Conservation (phyloP, 2,329 filamentous ascomycete species). For the Teratosphaeria gauchensis region DNA sequence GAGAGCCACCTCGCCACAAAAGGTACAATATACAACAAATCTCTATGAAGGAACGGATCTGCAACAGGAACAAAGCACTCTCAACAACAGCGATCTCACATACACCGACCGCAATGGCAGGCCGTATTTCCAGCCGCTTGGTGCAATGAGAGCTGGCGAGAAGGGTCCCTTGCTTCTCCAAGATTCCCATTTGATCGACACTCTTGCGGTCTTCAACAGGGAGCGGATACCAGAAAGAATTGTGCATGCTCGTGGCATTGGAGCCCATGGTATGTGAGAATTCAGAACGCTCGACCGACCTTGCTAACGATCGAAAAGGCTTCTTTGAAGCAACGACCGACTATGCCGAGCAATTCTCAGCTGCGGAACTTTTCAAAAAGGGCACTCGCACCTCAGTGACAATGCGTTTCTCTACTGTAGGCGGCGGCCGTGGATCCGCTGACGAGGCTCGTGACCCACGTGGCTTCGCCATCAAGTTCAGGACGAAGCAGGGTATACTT, state of each 20-base stretch:
- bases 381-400: slow-evolving; percentile 58
- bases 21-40: slow-evolving; percentile 13
- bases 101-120: slow-evolving; percentile 22
- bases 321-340: slow-evolving; percentile 47
- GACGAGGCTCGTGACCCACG: slow-evolving; percentile 42
- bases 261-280: slow-evolving; percentile 31
- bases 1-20: background rate
- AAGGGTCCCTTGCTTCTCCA: slow-evolving; percentile 52
- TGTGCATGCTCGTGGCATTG: slow-evolving; percentile 55
- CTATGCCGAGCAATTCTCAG: slow-evolving; percentile 15
- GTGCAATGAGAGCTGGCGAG: slow-evolving; percentile 38
- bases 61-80: slow-evolving; percentile 14
- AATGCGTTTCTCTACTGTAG: slow-evolving; percentile 68
- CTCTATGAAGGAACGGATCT: slow-evolving; percentile 19
- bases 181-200: slow-evolving; percentile 54
- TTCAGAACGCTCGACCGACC: background rate
- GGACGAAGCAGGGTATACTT: slow-evolving; percentile 43
- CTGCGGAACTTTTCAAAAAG: slow-evolving; percentile 56
- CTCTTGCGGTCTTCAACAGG: slow-evolving; percentile 59
- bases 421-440: slow-evolving; percentile 40
- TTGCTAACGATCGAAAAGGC: background rate
- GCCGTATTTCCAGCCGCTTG: slow-evolving; percentile 20
- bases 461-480: slow-evolving; percentile 44
- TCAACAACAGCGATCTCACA: slow-evolving; percentile 22
- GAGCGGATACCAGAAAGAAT: slow-evolving; percentile 59